Base-by-base conservation (phyloP, 331 rosid species). In the Quercus tomentella region DNA sequence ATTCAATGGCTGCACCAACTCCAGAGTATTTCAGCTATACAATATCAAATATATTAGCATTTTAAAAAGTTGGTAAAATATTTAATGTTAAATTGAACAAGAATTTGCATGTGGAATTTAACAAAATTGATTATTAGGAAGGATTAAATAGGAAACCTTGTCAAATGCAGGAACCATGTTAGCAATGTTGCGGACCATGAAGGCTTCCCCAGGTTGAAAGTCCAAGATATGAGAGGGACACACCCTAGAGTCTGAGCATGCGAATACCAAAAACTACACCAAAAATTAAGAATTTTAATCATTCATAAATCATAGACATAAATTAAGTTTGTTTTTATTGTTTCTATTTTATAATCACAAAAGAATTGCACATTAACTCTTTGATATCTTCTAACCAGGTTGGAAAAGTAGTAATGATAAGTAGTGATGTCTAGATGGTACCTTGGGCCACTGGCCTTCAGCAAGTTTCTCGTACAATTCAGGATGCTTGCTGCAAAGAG, bases 201-300 rank as follows among this genome's bases (percentile, higher is more conserved):
- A 91, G 80, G 91, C 94, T 54, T 91, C 92, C 51, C 97, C 92
- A 30, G 91, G 90, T 85, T 86, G 74, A 72, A 89, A 91, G 77
- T 83, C 82, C 1, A 89, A 74, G 49, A 88, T 80, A 25, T 63
- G 2, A 4, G 92, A 63, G 2, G 97, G 94, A 56, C 89, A 80
- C 80, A 91, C 97, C 74, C 97, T 79, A 26, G 97, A 91, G 87
- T 91, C 97, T 23, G 92, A 91, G 75, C 94, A 91, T 33, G 94
- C 91, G 75, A 91, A 89, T 61, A 91, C 89, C 85, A 89, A 73
- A 85, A 83, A 91, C 97, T 90, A 45, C 70, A 74, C 12, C 74
- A 66, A 11, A 63, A 76, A 23, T 60, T 23, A 60, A 60, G 66
- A 23, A 15, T 16, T 4, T 20, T 3, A 60, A 37, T 37, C 11